phyloP scores from a whole-genome alignment of 2,329 filamentous ascomycete species.

The Penicillium sp. region DNA sequence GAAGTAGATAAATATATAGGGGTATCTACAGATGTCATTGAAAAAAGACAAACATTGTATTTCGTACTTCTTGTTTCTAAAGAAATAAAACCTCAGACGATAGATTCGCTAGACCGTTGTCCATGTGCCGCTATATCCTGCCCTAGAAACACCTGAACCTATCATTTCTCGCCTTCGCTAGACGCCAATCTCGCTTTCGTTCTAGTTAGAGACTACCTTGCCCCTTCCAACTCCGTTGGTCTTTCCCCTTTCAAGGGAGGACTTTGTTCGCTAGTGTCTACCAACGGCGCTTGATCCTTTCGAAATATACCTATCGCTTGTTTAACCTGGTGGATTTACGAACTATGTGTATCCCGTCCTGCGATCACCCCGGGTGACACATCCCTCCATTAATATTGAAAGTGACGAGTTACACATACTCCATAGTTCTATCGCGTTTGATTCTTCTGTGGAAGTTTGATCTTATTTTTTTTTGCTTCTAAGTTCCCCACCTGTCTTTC shows the following conservation, averaged over 20 bases:
- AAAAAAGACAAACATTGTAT: too few species aligned
- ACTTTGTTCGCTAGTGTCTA: neutral
- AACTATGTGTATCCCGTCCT: neutral
- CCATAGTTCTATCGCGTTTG: neutral
- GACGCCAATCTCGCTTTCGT: neutral
- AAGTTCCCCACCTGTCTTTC: too few species aligned
- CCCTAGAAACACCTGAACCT: neutral
- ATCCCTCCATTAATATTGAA: neutral
- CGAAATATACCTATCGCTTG: neutral
- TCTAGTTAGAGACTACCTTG: neutral
- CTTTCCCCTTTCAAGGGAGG: neutral
- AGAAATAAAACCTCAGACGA: too few species aligned
- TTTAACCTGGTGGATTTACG: neutral
- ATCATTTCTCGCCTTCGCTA: neutral
- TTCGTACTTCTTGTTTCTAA: too few species aligned
- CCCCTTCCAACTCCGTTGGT: neutral
- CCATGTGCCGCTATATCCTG: too few species aligned
- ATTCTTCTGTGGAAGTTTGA: neutral
- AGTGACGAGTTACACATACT: conserved; percentile 6
- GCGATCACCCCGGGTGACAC: neutral
- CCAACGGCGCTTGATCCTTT: neutral
- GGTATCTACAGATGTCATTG: too few species aligned
- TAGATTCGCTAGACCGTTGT: too few species aligned
- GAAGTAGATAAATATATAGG: too few species aligned
- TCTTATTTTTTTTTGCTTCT: too few species aligned